phyloP scores from a whole-genome alignment of 768 basidiomycete species.

The Tricholoma sp. region DNA sequence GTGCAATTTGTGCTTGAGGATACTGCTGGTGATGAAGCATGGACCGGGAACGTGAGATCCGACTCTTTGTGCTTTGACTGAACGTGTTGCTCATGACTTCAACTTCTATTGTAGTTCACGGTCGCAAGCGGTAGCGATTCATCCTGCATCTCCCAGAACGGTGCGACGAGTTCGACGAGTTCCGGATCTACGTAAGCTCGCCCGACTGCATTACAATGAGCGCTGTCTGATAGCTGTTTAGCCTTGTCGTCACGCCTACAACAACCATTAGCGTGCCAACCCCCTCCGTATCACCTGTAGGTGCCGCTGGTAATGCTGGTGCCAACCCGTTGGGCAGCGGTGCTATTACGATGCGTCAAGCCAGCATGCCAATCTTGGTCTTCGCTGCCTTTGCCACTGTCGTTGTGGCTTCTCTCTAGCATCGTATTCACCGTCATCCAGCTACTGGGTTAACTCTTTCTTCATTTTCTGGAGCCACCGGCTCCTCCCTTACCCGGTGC shows the following conservation, averaged over 20 bases:
- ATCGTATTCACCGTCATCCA: slow-evolving; percentile 22
- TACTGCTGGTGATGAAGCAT: slow-evolving; percentile 51
- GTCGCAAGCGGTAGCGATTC: slow-evolving; percentile 31
- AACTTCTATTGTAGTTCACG: slow-evolving; percentile 29
- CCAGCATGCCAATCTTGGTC: slow-evolving; percentile 36
- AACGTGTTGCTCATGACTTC: slow-evolving; percentile 1
- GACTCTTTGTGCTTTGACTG: slow-evolving; percentile 9
- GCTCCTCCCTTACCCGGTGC: slow-evolving; percentile 14
- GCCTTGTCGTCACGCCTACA: slow-evolving; percentile 18
- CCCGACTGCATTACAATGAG: neutral
- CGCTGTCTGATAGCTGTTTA: slow-evolving; percentile 4
- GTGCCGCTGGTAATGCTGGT: slow-evolving; percentile 45
- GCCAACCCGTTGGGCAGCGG: slow-evolving; percentile 29
- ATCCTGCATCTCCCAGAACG: slow-evolving; percentile 28
- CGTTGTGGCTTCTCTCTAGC: slow-evolving; percentile 29
- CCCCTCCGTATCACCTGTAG: slow-evolving; percentile 19
- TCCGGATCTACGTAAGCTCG: slow-evolving; percentile 15
- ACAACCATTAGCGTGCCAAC: slow-evolving; percentile 6
- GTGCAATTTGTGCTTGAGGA: slow-evolving; percentile 54
- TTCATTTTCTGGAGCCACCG: slow-evolving; percentile 15
- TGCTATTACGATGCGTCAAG: slow-evolving; percentile 30
- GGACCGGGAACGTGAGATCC: slow-evolving; percentile 53
- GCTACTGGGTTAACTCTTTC: slow-evolving; percentile 10
- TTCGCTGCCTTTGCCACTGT: slow-evolving; percentile 36
- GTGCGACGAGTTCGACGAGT: slow-evolving; percentile 5